Evolutionary conservation across 78 protist genomes (phyloP).

Genomic region (Dictyostelium citrinum): DNA sequence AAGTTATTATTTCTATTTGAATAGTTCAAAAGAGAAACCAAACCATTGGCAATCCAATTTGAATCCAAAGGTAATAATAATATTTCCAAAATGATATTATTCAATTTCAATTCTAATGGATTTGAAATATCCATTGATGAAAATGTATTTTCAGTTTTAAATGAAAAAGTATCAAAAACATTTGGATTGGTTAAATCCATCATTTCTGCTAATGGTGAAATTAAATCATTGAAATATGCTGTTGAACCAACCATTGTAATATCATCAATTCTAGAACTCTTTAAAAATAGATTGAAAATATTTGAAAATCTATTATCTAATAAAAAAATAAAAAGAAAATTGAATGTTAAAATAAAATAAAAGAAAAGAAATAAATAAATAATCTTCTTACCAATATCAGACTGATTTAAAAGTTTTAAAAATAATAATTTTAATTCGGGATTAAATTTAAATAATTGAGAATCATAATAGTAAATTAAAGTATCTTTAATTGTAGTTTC

Average conservation of each 20-base stretch:
- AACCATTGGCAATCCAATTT: background rate
- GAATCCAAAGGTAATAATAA: background rate
- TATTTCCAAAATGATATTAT: background rate
- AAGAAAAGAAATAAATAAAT: background rate
- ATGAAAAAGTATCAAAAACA: background rate
- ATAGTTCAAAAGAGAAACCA: background rate
- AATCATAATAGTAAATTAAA: constrained; percentile 7
- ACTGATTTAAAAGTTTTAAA: background rate
- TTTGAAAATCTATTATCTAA: background rate
- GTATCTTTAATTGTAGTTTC: background rate
- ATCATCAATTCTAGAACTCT: background rate
- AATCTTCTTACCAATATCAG: background rate
- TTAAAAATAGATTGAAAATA: background rate
- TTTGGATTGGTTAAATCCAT: background rate
- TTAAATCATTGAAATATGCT: background rate
- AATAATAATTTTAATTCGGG: background rate
- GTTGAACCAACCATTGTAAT: background rate
- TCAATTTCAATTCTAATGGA: background rate
- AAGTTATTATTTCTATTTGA: background rate
- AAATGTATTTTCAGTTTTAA: background rate
- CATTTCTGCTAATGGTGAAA: background rate
- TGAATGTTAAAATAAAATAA: background rate
- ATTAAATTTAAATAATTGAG: background rate
- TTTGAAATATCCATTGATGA: background rate
- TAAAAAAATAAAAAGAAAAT: background rate